Evolutionary conservation across 805 yeast genomes (phyloP), one percentile per base, ranked within the genome.

Genomic region (Clavispora santaluciae): DNA sequence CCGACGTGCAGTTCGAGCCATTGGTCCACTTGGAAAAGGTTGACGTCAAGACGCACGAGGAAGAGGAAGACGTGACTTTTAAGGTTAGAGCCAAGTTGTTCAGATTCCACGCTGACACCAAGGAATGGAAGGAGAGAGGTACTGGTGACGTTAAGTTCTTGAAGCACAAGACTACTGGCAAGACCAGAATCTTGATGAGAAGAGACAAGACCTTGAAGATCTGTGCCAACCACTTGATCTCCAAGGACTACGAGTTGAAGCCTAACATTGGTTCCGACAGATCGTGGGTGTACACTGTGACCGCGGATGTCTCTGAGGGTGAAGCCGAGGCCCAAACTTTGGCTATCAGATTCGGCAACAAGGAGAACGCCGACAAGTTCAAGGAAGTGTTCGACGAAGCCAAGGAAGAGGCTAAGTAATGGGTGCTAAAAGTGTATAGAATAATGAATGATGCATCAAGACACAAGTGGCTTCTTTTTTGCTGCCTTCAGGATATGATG

Each of bases 41-140:
- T 36, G 98, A 93, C 28, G 95, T 91, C 51, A 91, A 90, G 73
- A 89, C 98, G 54, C 86, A 86, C 65, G 96, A 88, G 67, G 96
- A 88, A 67, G 77, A 86, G 49, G 96, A 88, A 70, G 91, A 85
- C 43, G 86, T 79, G 18, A 57, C 83, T 48, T 82, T 69, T 70
- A 93, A 93, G 70, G 87, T 86, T 54, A 79, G 99, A 63, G 97
- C 99, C 53, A 93, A 93, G 70, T 75, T 93, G 61, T 93, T 91
- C 76, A 85, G 88, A 69, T 91, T 85, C 73, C 82, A 82, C 57
- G 76, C 81, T 33, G 95, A 88, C 45, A 57, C 81, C 40, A 83
- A 83, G 60, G 98, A 93, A 70, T 93, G 99, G 99, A 93, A 93
- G 68, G 99, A 93, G 76, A 86, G 99, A 75, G 99, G 99, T 57